A percentile compares a stretch with the other conserved stretches of the same genome.
Evolutionary conservation across 2,329 filamentous ascomycete species (phyloP).

Genomic region (Trichoderma asperellum): DNA sequence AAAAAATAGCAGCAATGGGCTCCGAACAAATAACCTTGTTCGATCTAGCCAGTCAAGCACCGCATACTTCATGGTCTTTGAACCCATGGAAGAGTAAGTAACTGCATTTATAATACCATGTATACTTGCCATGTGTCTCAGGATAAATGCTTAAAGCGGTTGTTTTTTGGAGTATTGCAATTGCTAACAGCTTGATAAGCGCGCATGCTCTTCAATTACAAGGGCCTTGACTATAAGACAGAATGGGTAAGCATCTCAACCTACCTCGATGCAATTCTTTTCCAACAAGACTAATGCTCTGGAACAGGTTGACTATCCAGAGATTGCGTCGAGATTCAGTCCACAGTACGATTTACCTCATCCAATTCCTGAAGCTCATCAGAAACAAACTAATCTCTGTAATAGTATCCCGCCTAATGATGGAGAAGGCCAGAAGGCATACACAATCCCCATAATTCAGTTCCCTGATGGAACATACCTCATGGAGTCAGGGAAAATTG

Average conservation of each 20-base stretch:
- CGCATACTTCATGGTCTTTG: slow-evolving; percentile 61
- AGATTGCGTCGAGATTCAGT: slow-evolving; percentile 61
- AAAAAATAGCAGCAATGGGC: slow-evolving; percentile 37
- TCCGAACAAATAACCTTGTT: slow-evolving; percentile 56
- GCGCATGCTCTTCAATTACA: slow-evolving; percentile 69
- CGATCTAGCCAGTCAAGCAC: slow-evolving; percentile 61
- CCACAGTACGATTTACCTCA: slow-evolving; percentile 49
- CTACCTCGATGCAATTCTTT: neutral
- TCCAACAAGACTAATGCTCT: neutral
- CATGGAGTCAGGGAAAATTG: slow-evolving; percentile 68
- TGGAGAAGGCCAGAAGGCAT: slow-evolving; percentile 14
- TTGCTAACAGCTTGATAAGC: slow-evolving; percentile 46
- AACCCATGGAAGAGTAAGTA: slow-evolving; percentile 66
- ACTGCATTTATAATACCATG: neutral
- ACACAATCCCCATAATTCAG: slow-evolving; percentile 54
- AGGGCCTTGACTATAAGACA: slow-evolving; percentile 67
- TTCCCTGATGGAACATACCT: slow-evolving; percentile 61
- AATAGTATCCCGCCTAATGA: slow-evolving; percentile 27
- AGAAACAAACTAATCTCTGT: neutral
- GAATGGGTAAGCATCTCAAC: slow-evolving; percentile 55
- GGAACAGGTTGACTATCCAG: slow-evolving; percentile 63
- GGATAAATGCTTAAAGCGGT: neutral
- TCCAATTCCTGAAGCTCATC: neutral
- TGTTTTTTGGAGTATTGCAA: neutral
- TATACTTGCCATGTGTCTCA: neutral